Evolutionary conservation across 148 eudicot genomes (phyloP), one percentile per base, ranked within the genome.

Genomic region (Vaccinium darrowii): DNA sequence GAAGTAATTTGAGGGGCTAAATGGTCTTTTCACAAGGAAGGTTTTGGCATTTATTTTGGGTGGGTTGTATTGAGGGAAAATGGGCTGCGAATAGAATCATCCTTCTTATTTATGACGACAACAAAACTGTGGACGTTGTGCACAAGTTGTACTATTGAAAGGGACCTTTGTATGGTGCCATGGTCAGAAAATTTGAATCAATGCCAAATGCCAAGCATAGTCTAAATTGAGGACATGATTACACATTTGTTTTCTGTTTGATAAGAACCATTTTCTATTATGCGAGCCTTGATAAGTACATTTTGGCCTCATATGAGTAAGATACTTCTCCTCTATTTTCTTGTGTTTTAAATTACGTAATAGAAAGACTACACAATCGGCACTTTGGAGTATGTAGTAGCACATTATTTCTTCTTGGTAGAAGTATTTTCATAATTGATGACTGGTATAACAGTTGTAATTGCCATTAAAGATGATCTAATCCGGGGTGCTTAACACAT

Each of bases 81-180:
- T n/a, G n/a, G n/a, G n/a, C n/a, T n/a, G n/a, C n/a, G n/a, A n/a
- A n/a, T n/a, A n/a, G n/a, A n/a, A n/a, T n/a, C n/a, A n/a, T n/a
- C n/a, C n/a, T 83, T 71, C 60, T 80, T 53, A 21, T 58, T 5
- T 3, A n/a, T 56, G 47, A 65, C 8, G 11, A 65, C 30, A 2
- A 19, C 36, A 60, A 57, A 58, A 33, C 21, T 47, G 47, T n/a
- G 7, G 39, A 25, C 21, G 7, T 73, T 21, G 18, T 81, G 62
- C 33, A 50, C 69, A 73, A n/a, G 54, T 73, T 56, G 39, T 11
- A 11, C 15, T 57, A 80, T 8, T 60, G 69, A n/a, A 15, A 80
- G 74, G n/a, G n/a, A 85, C 80, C 83, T 15, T 80, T 85, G 23
- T 15, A 71, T 47, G 21, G 23, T 65, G 27, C 47, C 47, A 43